Percentiles rank a stretch among this genome's conserved stretches.
phyloP scores from a whole-genome alignment of 441 rosid species.

The Corymbia calophylla region DNA sequence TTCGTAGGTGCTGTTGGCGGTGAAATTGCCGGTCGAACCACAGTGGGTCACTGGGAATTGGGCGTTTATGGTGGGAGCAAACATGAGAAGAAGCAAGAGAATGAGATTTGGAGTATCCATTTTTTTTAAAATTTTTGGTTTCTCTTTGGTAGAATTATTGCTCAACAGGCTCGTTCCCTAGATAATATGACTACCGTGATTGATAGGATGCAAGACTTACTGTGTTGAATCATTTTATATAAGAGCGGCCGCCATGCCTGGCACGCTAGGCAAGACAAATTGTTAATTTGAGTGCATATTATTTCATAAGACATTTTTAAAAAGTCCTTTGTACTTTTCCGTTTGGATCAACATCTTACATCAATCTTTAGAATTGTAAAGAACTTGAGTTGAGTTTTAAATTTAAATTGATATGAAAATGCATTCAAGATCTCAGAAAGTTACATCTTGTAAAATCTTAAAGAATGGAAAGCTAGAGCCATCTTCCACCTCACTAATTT shows the following conservation, averaged over 20 bases:
- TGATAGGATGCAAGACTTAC: fast-evolving
- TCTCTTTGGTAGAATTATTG: background rate
- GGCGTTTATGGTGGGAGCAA: background rate
- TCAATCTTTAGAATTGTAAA: background rate
- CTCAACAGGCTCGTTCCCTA: background rate
- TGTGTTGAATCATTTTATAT: background rate
- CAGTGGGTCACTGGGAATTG: background rate
- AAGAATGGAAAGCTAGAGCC: background rate
- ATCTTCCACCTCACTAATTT: background rate
- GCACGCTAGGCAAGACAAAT: background rate
- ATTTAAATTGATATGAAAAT: background rate
- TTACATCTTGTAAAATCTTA: background rate
- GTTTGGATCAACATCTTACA: background rate
- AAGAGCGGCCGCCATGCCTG: background rate
- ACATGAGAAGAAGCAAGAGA: background rate
- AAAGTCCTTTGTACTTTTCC: background rate
- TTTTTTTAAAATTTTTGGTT: no score
- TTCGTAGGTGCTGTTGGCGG: background rate
- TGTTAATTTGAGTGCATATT: background rate
- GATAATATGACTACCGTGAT: background rate
- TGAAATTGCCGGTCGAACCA: background rate
- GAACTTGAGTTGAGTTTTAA: background rate
- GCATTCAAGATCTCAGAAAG: background rate
- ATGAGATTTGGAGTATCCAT: background rate
- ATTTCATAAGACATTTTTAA: background rate